These are phyloP conservation scores for Myxozyma vanderwaltii DNA, from an alignment of 805 yeast genomes.

Conservation along the genomic window DNA sequence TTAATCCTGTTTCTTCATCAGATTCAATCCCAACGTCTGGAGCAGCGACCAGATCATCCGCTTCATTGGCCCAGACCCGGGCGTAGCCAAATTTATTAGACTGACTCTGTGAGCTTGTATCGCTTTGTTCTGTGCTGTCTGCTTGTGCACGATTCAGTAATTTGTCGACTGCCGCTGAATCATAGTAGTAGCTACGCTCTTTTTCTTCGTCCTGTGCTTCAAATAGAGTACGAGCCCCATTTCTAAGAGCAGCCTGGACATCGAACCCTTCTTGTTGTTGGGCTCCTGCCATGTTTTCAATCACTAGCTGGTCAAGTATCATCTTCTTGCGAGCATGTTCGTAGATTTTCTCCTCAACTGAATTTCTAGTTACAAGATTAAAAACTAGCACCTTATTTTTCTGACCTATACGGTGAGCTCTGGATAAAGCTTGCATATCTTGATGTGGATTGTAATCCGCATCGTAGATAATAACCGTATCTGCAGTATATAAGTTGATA, in stretches of 20 bases:
- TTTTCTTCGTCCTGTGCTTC: conserved; percentile 52
- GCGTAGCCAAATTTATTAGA: conserved; percentile 16
- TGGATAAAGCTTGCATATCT: conserved; percentile 92
- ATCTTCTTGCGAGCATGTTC: conserved; percentile 87
- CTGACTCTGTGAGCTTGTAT: neutral
- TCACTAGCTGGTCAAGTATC: conserved; percentile 87
- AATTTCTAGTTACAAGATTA: conserved; percentile 50
- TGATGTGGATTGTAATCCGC: conserved; percentile 98
- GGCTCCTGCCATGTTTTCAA: conserved; percentile 74
- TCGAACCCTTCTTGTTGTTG: conserved; percentile 70
- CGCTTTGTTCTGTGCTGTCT: conserved; percentile 38
- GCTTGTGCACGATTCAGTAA: conserved; percentile 72
- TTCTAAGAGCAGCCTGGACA: conserved; percentile 37
- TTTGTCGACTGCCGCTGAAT: conserved; percentile 70
- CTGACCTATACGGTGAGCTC: conserved; percentile 94
- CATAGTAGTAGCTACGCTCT: conserved; percentile 52
- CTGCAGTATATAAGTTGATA: conserved; percentile 82
- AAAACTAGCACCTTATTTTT: conserved; percentile 73
- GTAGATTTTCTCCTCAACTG: conserved; percentile 68
- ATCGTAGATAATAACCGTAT: conserved; percentile 84
- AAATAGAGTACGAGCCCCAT: conserved; percentile 65
- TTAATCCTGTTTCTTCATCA: neutral
- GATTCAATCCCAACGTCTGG: neutral
- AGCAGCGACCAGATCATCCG: conserved; percentile 5
- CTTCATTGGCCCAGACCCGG: conserved; percentile 27